These are phyloP conservation scores for Kwoniella dejecticola DNA, from an alignment of 768 basidiomycete species.

Conservation along the genomic window DNA sequence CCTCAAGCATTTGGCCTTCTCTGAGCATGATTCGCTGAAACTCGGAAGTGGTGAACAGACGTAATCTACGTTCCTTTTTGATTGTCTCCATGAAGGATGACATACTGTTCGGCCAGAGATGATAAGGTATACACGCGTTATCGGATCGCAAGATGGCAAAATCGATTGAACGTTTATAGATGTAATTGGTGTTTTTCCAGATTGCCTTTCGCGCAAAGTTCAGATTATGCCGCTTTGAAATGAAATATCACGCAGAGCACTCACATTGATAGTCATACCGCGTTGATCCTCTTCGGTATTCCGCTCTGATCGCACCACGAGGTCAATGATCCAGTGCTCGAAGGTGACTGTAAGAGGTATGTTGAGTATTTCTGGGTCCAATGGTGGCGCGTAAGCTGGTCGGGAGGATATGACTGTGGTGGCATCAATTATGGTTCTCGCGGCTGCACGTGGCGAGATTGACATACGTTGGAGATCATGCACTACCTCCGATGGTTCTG, in stretches of 20 bases:
- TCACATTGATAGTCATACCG: conserved; percentile 29
- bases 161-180: conserved; percentile 38
- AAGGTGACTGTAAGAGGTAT: conserved; percentile 19
- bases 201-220: conserved; percentile 21
- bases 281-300: not conserved
- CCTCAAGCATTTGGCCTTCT: conserved; percentile 61
- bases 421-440: not conserved
- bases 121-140: conserved; percentile 63
- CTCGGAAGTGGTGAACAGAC: conserved; percentile 74
- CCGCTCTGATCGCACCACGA: conserved; percentile 23
- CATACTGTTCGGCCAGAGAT: conserved; percentile 72
- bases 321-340: conserved; percentile 28
- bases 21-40: conserved; percentile 67
- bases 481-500: not conserved
- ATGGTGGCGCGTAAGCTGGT: conserved; percentile 15
- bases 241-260: not conserved
- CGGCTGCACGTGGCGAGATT: not conserved
- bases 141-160: conserved; percentile 34
- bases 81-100: conserved; percentile 74
- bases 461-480: conserved; percentile 18
- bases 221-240: not conserved
- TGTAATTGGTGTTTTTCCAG: conserved; percentile 15
- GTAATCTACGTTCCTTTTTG: conserved; percentile 81
- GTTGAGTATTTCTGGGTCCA: conserved; percentile 9
- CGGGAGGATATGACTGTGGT: conserved; percentile 8